A percentile compares a stretch with the other conserved stretches of the same genome.
These are phyloP conservation scores for Alternaria solani DNA, from an alignment of 2,329 filamentous ascomycete genomes.

Conservation along the genomic window DNA sequence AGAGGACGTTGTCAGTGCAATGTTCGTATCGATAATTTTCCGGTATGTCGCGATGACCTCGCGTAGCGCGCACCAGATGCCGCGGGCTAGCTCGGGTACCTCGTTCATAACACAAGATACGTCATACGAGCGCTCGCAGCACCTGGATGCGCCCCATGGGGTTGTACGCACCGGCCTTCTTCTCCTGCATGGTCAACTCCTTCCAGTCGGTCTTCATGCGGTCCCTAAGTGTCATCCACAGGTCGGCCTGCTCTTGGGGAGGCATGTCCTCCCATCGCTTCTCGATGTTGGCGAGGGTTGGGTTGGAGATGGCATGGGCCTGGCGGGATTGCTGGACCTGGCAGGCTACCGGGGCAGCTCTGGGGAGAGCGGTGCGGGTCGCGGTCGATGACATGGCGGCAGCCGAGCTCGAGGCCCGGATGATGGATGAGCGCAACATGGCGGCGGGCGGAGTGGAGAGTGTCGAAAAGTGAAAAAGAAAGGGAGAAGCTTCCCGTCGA, in stretches of 20 bases:
- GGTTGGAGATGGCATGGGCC: conserved; percentile 96
- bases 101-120: conserved; percentile 35
- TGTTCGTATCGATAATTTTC: conserved; percentile 18
- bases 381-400: conserved; percentile 46
- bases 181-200: conserved; percentile 93
- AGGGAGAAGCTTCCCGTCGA: conserved; percentile 45
- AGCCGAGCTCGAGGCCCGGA: conserved; percentile 50
- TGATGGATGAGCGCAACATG: conserved; percentile 53
- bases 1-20: conserved; percentile 31
- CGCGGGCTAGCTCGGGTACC: conserved; percentile 30
- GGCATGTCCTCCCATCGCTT: conserved; percentile 99
- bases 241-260: conserved; percentile 97
- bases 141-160: conserved; percentile 21
- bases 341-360: conserved; percentile 49
- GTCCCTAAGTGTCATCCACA: conserved; percentile 98
- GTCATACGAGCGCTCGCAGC: conserved; percentile 37
- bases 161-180: conserved; percentile 90
- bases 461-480: conserved; percentile 43
- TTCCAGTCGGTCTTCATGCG: conserved; percentile 99
- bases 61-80: conserved; percentile 19
- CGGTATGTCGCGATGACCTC: conserved; percentile 20
- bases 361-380: conserved; percentile 46
- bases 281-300: conserved; percentile 96
- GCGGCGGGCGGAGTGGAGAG: conserved; percentile 50
- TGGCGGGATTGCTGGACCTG: conserved; percentile 64